These are phyloP conservation scores for Agaricus subrufescens DNA, from an alignment of 768 basidiomycete genomes.

Conservation along the genomic window DNA sequence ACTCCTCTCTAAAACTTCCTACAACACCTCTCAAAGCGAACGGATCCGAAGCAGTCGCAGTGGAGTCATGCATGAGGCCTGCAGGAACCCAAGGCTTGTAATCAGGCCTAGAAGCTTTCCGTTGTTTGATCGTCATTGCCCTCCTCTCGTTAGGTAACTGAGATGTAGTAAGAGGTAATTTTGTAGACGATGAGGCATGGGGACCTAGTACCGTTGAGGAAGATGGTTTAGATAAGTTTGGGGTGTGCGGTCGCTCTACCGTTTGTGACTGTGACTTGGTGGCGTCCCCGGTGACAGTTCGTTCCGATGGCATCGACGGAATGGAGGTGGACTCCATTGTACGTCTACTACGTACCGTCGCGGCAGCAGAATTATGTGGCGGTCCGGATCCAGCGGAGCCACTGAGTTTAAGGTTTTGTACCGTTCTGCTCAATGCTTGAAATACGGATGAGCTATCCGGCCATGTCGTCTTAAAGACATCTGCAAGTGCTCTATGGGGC, in stretches of 20 bases:
- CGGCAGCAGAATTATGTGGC: constrained; percentile 8
- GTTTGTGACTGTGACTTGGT: not conserved
- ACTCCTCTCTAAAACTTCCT: constrained; percentile 32
- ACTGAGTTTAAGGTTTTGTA: constrained; percentile 41
- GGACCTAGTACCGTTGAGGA: not conserved
- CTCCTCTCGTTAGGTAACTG: constrained; percentile 14
- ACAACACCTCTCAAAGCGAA: constrained; percentile 20
- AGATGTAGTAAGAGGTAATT: constrained; percentile 14
- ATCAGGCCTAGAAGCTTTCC: not conserved
- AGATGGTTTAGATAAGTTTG: not conserved
- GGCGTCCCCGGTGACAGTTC: not conserved
- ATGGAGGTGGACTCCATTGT: not conserved
- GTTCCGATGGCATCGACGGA: not conserved
- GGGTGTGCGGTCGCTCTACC: not conserved
- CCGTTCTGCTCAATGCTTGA: constrained; percentile 47
- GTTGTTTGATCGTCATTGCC: not conserved
- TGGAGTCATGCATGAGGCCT: constrained; percentile 19
- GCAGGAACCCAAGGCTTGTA: constrained; percentile 22
- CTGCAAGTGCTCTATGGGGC: not conserved
- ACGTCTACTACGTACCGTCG: constrained; percentile 11
- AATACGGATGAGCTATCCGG: constrained; percentile 45
- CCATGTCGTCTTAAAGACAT: constrained; percentile 22
- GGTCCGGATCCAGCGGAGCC: constrained; percentile 9
- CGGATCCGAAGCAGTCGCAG: constrained; percentile 18
- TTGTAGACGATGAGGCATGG: not conserved